These are phyloP conservation scores for Arbutus unedo DNA, from an alignment of 148 eudicot species.

Conservation along the genomic window DNA sequence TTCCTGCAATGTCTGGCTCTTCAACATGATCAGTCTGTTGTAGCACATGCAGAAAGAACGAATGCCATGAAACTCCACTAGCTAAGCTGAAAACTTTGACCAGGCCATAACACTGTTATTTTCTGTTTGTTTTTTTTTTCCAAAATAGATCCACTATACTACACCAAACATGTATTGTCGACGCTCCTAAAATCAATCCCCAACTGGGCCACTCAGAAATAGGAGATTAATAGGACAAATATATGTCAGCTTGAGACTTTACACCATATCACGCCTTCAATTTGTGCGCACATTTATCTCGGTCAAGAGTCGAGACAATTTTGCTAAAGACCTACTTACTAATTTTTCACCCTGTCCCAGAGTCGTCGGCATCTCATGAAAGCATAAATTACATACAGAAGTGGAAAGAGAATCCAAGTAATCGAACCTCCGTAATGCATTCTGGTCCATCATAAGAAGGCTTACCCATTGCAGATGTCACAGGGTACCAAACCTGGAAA, in stretches of 20 bases:
- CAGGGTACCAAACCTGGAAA: conserved; percentile 89
- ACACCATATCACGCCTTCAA: background rate
- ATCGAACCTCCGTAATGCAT: conserved; percentile 81
- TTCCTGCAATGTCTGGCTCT: too few relatives aligned
- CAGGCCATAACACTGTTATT: background rate
- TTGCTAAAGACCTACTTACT: background rate
- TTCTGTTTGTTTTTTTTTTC: too few relatives aligned
- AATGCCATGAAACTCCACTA: background rate
- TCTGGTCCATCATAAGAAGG: conserved; percentile 89
- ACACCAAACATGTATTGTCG: background rate
- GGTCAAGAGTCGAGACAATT: background rate
- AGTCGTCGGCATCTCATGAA: background rate
- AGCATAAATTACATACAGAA: background rate
- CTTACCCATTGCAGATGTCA: conserved; percentile 80
- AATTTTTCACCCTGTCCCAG: background rate
- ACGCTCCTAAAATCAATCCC: background rate
- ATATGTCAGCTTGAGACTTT: background rate
- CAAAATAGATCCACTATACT: background rate
- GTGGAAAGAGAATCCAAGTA: background rate
- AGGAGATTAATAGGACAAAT: background rate
- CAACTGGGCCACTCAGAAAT: too few relatives aligned
- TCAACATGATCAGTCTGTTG: too few relatives aligned
- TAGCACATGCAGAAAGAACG: too few relatives aligned
- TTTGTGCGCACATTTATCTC: background rate
- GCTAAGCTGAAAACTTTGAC: conserved; percentile 9